Evolutionary conservation across 805 yeast species (phyloP).

Genomic region (Cyberlindnera mycetangii): DNA sequence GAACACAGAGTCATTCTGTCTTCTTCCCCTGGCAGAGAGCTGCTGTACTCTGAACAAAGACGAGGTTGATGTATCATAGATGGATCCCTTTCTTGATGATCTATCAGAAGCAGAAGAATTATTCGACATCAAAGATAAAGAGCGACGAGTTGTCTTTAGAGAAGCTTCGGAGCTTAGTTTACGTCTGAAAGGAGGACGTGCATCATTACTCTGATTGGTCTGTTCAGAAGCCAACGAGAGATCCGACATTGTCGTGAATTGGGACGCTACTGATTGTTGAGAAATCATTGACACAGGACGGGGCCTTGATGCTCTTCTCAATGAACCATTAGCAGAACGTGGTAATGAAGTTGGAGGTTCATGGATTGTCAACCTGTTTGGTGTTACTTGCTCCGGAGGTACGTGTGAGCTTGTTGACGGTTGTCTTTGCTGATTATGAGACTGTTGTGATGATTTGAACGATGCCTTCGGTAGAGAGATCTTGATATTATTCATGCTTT

Average conservation of each 20-base stretch:
- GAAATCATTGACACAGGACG: slow-evolving; percentile 54
- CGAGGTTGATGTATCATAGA: slow-evolving; percentile 36
- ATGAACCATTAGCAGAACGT: slow-evolving; percentile 8
- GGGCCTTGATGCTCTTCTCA: slow-evolving; percentile 12
- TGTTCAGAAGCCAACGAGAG: slow-evolving; percentile 36
- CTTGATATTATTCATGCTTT: background rate
- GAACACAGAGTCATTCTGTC: slow-evolving; percentile 23
- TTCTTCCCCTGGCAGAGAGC: slow-evolving; percentile 19
- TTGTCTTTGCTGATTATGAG: background rate
- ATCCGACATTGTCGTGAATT: slow-evolving; percentile 47
- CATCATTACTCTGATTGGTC: slow-evolving; percentile 13
- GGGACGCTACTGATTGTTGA: slow-evolving; percentile 46
- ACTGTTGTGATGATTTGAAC: background rate
- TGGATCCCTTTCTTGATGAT: slow-evolving; percentile 38
- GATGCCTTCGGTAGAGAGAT: background rate
- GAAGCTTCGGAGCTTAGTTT: slow-evolving; percentile 25
- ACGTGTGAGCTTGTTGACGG: background rate
- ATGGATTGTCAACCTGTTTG: slow-evolving; percentile 18
- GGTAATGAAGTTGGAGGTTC: slow-evolving; percentile 30
- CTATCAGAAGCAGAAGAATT: slow-evolving; percentile 29
- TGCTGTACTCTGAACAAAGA: slow-evolving; percentile 26
- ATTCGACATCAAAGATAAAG: slow-evolving; percentile 7
- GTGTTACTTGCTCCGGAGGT: background rate
- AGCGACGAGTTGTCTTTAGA: slow-evolving; percentile 29
- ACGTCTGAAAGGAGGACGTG: slow-evolving; percentile 22